Conservation (phyloP, 305 asterid genomes). For the Ajuga reptans region DNA sequence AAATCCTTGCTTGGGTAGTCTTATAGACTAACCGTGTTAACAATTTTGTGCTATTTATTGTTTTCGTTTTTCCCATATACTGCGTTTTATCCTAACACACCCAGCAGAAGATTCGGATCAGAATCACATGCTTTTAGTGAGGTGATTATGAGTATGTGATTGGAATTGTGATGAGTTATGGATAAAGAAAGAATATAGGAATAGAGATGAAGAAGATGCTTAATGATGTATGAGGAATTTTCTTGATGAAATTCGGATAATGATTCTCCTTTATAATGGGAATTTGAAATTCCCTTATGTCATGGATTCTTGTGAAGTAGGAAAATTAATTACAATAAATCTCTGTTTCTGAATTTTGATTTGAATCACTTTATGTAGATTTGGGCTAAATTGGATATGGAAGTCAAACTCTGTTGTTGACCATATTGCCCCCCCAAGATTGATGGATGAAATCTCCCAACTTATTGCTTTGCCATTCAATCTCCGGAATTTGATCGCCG, state of each 20-base stretch:
- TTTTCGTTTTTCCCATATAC: too few species aligned
- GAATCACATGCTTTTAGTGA: conserved; percentile 13
- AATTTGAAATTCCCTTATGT: conserved; percentile 15
- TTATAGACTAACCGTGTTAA: too few species aligned
- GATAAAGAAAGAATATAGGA: conserved; percentile 32
- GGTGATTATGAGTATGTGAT: conserved; percentile 24
- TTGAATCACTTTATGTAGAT: conserved; percentile 2
- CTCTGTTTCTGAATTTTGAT: conserved; percentile 14
- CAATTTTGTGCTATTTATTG: too few species aligned
- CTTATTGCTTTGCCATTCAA: conserved; percentile 28
- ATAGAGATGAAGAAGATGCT: conserved; percentile 24
- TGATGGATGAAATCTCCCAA: conserved; percentile 34
- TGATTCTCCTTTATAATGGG: conserved; percentile 21
- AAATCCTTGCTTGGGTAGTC: too few species aligned
- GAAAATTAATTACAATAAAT: not conserved
- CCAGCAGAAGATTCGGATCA: too few species aligned
- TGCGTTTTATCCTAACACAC: too few species aligned
- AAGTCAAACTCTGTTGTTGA: not conserved
- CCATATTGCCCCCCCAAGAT: conserved; percentile 15
- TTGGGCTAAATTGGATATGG: conserved; percentile 18
- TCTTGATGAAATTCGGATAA: conserved; percentile 19
- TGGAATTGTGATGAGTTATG: conserved; percentile 21
- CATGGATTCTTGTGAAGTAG: conserved; percentile 21
- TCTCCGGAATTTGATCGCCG: conserved; percentile 25
- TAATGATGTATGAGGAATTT: conserved; percentile 10